Percentiles rank a stretch among this genome's conserved stretches.
Conservation (phyloP, 1,139 yeast species). For the Entelexis sorbosivorans region DNA sequence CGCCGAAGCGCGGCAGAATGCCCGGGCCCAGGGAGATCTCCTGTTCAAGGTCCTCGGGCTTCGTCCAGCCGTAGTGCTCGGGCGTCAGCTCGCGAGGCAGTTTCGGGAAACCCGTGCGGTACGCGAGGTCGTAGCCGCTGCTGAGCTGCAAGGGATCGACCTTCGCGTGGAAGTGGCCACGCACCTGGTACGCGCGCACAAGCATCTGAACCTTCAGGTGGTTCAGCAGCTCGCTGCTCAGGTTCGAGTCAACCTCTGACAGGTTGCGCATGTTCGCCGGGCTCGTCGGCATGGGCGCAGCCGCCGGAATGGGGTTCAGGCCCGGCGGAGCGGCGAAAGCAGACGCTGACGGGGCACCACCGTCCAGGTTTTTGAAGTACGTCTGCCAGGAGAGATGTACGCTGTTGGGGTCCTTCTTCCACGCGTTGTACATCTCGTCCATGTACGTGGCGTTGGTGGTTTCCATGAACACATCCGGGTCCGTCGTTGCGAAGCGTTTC, state of each 20-base stretch:
- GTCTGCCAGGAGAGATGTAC: constrained; percentile 96
- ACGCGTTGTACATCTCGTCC: constrained; percentile 94
- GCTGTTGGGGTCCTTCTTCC: constrained; percentile 79
- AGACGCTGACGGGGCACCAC: constrained; percentile 50
- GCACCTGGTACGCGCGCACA: constrained; percentile 96
- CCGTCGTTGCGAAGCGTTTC: constrained; percentile 20
- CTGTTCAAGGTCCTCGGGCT: constrained; percentile 60
- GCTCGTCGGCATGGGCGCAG: constrained; percentile 21
- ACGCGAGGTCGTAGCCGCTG: constrained; percentile 46
- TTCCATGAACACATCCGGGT: constrained; percentile 61
- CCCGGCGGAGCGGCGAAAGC: constrained; percentile 92
- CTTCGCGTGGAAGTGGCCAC: constrained; percentile 93
- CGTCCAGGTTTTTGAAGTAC: constrained; percentile 80
- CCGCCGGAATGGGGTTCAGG: constrained; percentile 43
- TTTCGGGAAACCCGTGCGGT: constrained; percentile 35
- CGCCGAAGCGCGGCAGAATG: constrained; percentile 74
- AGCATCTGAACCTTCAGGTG: constrained; percentile 92
- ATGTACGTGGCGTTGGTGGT: constrained; percentile 83
- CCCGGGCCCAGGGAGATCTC: constrained; percentile 94
- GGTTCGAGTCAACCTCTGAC: constrained; percentile 13
- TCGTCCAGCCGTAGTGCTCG: constrained; percentile 84
- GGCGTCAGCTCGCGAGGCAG: constrained; percentile 79
- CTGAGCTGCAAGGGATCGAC: constrained; percentile 82
- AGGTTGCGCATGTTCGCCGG: constrained; percentile 12
- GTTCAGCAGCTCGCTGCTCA: constrained; percentile 49